These are phyloP conservation scores for Chlamydomonas sphaeroides DNA, from an alignment of 139 green algal genomes.

Conservation along the genomic window DNA sequence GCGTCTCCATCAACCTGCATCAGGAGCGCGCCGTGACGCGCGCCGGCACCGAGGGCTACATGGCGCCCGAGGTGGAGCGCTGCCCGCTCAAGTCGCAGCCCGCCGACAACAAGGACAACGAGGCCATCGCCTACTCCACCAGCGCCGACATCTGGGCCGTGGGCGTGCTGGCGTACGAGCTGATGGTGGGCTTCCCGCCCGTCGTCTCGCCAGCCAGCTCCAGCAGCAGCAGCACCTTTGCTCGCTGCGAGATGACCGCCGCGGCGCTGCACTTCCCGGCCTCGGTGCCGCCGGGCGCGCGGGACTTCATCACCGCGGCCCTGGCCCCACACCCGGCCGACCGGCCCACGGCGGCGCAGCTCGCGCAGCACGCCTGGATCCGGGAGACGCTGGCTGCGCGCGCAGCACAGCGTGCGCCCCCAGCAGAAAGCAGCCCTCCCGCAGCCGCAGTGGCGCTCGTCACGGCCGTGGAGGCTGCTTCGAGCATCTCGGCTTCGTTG, in stretches of 20 bases:
- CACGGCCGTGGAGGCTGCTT: too few relatives aligned
- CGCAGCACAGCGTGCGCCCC: too few relatives aligned
- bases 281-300: slow-evolving; percentile 1
- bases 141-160: slow-evolving; percentile 21
- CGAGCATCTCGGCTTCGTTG: too few relatives aligned
- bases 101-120: slow-evolving; percentile 42
- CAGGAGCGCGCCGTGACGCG: slow-evolving; percentile 4
- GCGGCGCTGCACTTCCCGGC: slow-evolving; percentile 12
- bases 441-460: too few relatives aligned
- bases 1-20: slow-evolving; percentile 5
- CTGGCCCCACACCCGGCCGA: neutral
- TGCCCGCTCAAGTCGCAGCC: slow-evolving; percentile 47
- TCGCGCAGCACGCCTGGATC: neutral
- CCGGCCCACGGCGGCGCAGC: neutral
- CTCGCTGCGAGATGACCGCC: neutral
- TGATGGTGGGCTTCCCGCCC: slow-evolving; percentile 28
- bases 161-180: slow-evolving; percentile 17
- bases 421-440: too few relatives aligned
- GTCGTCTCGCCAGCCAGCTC: neutral
- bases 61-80: slow-evolving; percentile 44
- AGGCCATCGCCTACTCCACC: neutral
- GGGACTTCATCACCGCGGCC: neutral
- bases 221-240: neutral
- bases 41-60: slow-evolving; percentile 15
- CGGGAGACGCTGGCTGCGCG: too few relatives aligned